These are phyloP conservation scores for Lentinus polychrous DNA, from an alignment of 1,284 basidiomycete species.

Conservation along the genomic window DNA sequence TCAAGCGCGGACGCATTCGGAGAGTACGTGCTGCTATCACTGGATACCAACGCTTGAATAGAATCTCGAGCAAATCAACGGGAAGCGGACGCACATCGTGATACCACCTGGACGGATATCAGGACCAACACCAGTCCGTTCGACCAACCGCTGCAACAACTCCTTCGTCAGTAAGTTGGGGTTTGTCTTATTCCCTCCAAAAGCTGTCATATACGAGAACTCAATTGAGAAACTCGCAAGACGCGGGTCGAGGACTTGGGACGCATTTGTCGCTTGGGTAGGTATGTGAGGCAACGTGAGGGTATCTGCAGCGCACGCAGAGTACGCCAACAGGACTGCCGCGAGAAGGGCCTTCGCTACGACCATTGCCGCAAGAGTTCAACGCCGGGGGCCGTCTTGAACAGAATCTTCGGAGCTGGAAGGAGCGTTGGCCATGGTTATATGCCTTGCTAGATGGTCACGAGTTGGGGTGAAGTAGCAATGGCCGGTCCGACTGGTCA, in stretches of 20 bases:
- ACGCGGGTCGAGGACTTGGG: constrained; percentile 23
- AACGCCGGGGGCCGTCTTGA: too few relatives aligned
- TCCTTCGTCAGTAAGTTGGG: constrained; percentile 27
- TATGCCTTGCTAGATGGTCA: too few relatives aligned
- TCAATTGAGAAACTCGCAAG: constrained; percentile 30
- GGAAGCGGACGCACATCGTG: constrained; percentile 20
- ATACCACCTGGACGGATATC: constrained; percentile 30
- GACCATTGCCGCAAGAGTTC: too few relatives aligned
- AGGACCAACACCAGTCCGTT: constrained; percentile 27
- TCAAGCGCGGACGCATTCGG: constrained; percentile 21
- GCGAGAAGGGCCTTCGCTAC: too few relatives aligned
- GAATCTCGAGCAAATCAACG: not conserved
- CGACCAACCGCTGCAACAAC: constrained; percentile 26
- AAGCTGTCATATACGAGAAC: constrained; percentile 25
- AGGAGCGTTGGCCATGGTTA: too few relatives aligned
- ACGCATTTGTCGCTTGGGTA: constrained; percentile 17
- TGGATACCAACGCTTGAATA: constrained; percentile 4
- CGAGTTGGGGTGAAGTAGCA: too few relatives aligned
- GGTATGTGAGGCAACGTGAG: constrained; percentile 12
- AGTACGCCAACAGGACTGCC: too few relatives aligned
- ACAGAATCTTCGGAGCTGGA: too few relatives aligned
- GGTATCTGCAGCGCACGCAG: not conserved
- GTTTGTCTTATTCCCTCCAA: constrained; percentile 25
- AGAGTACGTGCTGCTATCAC: constrained; percentile 27
- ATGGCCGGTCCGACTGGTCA: too few relatives aligned